Evolutionary conservation across 257 asterid species (phyloP), one percentile per base, ranked within the genome.

Genomic region (Penstemon barbatus): DNA sequence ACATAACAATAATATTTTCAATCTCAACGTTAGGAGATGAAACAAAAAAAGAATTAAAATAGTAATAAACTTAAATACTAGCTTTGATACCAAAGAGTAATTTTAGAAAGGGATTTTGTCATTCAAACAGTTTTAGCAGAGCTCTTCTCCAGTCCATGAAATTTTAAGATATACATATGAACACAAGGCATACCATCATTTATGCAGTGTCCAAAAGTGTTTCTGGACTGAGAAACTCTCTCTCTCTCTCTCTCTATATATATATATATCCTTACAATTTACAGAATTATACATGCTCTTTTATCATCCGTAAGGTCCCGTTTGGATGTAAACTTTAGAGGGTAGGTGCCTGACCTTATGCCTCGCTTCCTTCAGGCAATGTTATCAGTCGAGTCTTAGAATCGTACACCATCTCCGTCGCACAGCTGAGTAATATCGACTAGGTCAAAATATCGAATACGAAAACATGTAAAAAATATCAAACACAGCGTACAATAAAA

Each of bases 361-460:
- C 76, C 40, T 76, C 68, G 8, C 73, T 61, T 54, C 84, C 77
- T 70, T 83, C 88, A 8, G 88, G 88, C 38, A 83, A 78, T 0
- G 84, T 83, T 38, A 83, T 83, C 82, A 83, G 56, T 7, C 85
- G 72, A n/a, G 84, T 6, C 76, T 80, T 65, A 3, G 85, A 75
- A 75, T 83, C 85, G 8, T 75, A 83, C 57, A 75, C 48, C 88
- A 83, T 41, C 7, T 80, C 82, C 39, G 84, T 77, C 3, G 62
- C 82, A 69, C 88, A 83, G 15, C 88, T 83, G 79, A 44, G 4
- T 53, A 57, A 58, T 6, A 66, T 61, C 54, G 7, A 10, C 48
- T 51, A 4, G 54, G n/a, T 75, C 44, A 46, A 33, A 60, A 5
- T 61, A 5, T 56, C 2, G 42, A 51, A 54, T 57, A 50, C 10